These are phyloP conservation scores for Coffea canephora DNA, from an alignment of 257 asterid genomes.

Conservation along the genomic window DNA sequence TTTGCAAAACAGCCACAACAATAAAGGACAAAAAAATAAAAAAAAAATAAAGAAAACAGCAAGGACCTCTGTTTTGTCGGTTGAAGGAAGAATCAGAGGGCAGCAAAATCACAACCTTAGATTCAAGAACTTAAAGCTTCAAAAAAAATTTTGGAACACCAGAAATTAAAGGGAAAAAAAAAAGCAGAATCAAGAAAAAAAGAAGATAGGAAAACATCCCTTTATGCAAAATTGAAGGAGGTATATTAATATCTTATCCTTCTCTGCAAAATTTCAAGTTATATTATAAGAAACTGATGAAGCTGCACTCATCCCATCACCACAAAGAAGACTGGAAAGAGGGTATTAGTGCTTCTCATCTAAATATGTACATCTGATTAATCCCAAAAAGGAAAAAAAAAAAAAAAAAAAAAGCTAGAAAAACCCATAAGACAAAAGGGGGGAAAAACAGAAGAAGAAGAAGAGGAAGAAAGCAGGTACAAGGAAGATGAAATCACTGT, in stretches of 20 bases:
- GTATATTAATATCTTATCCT: background rate
- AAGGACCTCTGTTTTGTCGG: background rate
- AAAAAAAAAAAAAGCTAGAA: too few relatives aligned
- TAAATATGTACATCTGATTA: slow-evolving; percentile 20
- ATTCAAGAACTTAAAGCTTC: background rate
- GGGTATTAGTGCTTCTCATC: background rate
- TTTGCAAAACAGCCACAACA: background rate
- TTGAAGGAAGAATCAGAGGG: background rate
- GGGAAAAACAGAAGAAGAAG: background rate
- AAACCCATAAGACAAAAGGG: background rate
- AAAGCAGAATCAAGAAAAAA: background rate
- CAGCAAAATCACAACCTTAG: background rate
- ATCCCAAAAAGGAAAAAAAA: too few relatives aligned
- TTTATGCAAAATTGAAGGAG: background rate
- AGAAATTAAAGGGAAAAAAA: background rate
- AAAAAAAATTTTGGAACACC: too few relatives aligned
- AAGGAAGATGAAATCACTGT: background rate
- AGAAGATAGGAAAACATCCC: background rate
- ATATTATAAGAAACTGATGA: background rate
- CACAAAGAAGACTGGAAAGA: background rate
- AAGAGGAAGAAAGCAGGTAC: slow-evolving; percentile 19
- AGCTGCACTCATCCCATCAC: slow-evolving; percentile 3
- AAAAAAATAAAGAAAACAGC: background rate
- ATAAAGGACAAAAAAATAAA: too few relatives aligned
- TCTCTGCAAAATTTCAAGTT: background rate